Evolutionary conservation across 2,329 filamentous ascomycete genomes (phyloP).

Genomic region (Fusarium algeriense): DNA sequence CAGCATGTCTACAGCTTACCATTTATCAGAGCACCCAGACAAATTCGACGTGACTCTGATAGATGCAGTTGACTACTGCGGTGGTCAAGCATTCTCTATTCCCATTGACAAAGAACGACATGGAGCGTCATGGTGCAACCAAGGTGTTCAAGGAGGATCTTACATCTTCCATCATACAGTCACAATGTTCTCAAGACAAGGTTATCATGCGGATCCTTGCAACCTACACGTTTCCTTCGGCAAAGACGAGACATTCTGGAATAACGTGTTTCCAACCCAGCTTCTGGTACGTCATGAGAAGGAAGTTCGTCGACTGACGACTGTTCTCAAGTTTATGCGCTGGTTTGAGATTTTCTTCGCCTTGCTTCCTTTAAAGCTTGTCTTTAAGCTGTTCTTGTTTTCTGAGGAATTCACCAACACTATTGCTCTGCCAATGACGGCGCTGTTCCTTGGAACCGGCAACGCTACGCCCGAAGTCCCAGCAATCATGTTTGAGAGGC

Average conservation of each 20-base stretch:
- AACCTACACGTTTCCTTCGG: slow-evolving; percentile 27
- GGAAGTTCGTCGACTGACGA: slow-evolving; percentile 24
- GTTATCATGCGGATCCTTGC: slow-evolving; percentile 29
- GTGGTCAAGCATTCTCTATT: slow-evolving; percentile 32
- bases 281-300: slow-evolving; percentile 22
- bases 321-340: slow-evolving; percentile 33
- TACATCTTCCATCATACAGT: slow-evolving; percentile 36
- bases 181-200: slow-evolving; percentile 34
- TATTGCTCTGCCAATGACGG: slow-evolving; percentile 28
- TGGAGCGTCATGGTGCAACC: slow-evolving; percentile 35
- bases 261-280: slow-evolving; percentile 27
- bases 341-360: slow-evolving; percentile 37
- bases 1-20: slow-evolving; percentile 33
- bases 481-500: slow-evolving; percentile 27
- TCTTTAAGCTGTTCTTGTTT: slow-evolving; percentile 25
- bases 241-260: slow-evolving; percentile 31
- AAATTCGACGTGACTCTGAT: slow-evolving; percentile 33
- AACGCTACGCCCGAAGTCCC: slow-evolving; percentile 29
- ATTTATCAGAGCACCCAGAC: slow-evolving; percentile 21
- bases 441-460: slow-evolving; percentile 25
- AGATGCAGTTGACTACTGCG: slow-evolving; percentile 33
- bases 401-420: slow-evolving; percentile 34
- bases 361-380: slow-evolving; percentile 4
- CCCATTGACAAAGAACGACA: slow-evolving; percentile 33
- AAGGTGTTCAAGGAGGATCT: slow-evolving; percentile 30